Evolutionary conservation across 2,329 filamentous ascomycete species (phyloP).

Genomic region (Fusarium xylarioides): DNA sequence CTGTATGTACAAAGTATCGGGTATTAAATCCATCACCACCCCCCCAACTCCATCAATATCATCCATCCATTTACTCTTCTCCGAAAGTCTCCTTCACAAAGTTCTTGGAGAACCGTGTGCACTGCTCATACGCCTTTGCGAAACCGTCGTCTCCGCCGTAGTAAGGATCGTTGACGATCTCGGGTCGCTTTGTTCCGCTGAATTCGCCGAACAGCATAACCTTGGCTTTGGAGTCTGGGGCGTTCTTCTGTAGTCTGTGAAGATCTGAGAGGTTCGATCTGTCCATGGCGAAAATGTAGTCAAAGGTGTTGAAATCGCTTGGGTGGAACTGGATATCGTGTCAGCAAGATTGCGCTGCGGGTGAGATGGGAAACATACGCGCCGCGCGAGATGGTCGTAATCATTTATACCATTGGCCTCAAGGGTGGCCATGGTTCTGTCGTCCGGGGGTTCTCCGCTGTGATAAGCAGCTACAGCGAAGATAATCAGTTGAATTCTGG

Average conservation of each 20-base stretch:
- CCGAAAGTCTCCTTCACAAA: slow-evolving; percentile 70
- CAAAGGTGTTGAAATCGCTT: slow-evolving; percentile 83
- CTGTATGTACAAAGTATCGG: slow-evolving; percentile 37
- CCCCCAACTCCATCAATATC: background rate
- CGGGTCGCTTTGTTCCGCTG: slow-evolving; percentile 70
- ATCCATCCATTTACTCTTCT: slow-evolving; percentile 7
- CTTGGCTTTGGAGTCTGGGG: slow-evolving; percentile 66
- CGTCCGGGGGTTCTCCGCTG: slow-evolving; percentile 77
- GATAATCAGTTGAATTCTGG: slow-evolving; percentile 8
- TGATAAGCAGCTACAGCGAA: slow-evolving; percentile 78
- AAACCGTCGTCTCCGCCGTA: slow-evolving; percentile 89
- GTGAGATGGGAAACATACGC: slow-evolving; percentile 60
- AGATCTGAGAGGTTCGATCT: slow-evolving; percentile 79
- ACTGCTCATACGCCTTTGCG: slow-evolving; percentile 86
- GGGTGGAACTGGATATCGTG: slow-evolving; percentile 55
- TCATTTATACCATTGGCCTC: slow-evolving; percentile 76
- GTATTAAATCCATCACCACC: slow-evolving; percentile 34
- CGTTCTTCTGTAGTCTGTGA: slow-evolving; percentile 65
- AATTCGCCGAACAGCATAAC: slow-evolving; percentile 87
- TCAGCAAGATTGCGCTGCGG: slow-evolving; percentile 4
- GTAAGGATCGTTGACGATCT: slow-evolving; percentile 89
- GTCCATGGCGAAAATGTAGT: slow-evolving; percentile 98
- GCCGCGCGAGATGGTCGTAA: slow-evolving; percentile 81
- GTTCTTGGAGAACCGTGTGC: slow-evolving; percentile 76
- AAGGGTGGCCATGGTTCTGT: slow-evolving; percentile 84